A percentile compares a stretch with the other conserved stretches of the same genome.
Evolutionary conservation across 1,284 basidiomycete species (phyloP).

Genomic region (Trichosporon faecale): DNA sequence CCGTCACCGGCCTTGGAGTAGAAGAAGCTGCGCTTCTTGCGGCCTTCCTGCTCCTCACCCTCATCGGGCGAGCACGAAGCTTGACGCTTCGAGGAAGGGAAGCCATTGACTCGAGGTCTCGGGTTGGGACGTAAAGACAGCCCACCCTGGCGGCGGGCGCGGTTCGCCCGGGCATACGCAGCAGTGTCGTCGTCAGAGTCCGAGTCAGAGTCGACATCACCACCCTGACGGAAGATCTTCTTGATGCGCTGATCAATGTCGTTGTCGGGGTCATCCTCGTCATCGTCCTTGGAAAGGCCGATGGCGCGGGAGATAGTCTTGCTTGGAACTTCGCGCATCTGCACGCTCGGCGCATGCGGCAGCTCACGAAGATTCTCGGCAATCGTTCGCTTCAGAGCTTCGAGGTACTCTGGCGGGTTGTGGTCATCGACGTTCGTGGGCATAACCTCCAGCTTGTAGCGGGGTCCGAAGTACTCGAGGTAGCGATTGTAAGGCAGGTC

Average conservation of each 20-base stretch:
- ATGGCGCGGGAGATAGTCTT: slow-evolving; percentile 40
- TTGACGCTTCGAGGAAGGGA: slow-evolving; percentile 25
- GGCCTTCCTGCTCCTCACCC: slow-evolving; percentile 21
- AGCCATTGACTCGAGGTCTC: slow-evolving; percentile 24
- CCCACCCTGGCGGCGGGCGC: slow-evolving; percentile 29
- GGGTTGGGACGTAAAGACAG: slow-evolving; percentile 27
- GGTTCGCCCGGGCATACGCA: slow-evolving; percentile 26
- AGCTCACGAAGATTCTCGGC: slow-evolving; percentile 75
- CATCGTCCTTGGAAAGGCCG: slow-evolving; percentile 44
- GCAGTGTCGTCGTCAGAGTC: slow-evolving; percentile 31
- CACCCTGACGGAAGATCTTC: slow-evolving; percentile 30
- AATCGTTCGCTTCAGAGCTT: slow-evolving; percentile 70
- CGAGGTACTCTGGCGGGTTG: slow-evolving; percentile 79
- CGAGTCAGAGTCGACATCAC: slow-evolving; percentile 29
- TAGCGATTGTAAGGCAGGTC: slow-evolving; percentile 93
- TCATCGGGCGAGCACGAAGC: slow-evolving; percentile 19
- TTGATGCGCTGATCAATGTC: slow-evolving; percentile 49
- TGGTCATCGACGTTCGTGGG: slow-evolving; percentile 92
- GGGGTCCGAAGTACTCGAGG: slow-evolving; percentile 96
- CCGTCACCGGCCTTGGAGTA: slow-evolving; percentile 22
- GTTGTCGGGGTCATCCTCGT: slow-evolving; percentile 49
- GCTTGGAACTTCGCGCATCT: slow-evolving; percentile 76
- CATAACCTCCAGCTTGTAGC: slow-evolving; percentile 88
- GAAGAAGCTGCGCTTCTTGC: slow-evolving; percentile 31
- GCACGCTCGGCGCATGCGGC: slow-evolving; percentile 78